Conservation (phyloP, 441 rosid species). For the Kokia cookei region DNA sequence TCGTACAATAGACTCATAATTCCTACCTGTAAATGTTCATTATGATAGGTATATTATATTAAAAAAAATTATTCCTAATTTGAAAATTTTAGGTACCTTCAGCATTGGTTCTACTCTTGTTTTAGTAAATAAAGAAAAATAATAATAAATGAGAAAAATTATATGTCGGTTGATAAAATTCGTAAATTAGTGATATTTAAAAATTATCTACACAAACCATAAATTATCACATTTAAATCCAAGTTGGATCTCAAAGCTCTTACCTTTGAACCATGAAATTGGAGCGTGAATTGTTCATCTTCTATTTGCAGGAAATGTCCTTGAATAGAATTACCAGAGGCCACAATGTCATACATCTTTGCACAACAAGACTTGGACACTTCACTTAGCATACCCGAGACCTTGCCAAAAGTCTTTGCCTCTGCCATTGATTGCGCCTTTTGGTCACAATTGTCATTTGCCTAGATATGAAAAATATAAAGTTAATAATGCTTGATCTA, state of each 20-base stretch:
- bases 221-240: too few relatives aligned
- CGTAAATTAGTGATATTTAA: too few relatives aligned
- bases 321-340: accelerated
- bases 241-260: not conserved
- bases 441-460: not conserved
- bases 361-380: not conserved
- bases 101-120: not conserved
- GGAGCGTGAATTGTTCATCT: not conserved
- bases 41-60: not conserved
- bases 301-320: not conserved
- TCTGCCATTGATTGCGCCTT: not conserved
- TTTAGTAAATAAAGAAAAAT: not conserved
- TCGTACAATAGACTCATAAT: not conserved
- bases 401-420: not conserved
- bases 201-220: too few relatives aligned
- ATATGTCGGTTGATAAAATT: too few relatives aligned
- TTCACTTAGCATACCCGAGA: not conserved
- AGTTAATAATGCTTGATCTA: not conserved
- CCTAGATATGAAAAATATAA: not conserved
- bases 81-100: not conserved
- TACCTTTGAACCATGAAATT: not conserved
- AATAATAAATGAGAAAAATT: not conserved
- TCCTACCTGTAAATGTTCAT: not conserved
- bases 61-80: not conserved
- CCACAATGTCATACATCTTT: not conserved